Evolutionary conservation across 805 yeast species (phyloP), one percentile per base, ranked within the genome.

Genomic region (Nakazawaea siamensis): DNA sequence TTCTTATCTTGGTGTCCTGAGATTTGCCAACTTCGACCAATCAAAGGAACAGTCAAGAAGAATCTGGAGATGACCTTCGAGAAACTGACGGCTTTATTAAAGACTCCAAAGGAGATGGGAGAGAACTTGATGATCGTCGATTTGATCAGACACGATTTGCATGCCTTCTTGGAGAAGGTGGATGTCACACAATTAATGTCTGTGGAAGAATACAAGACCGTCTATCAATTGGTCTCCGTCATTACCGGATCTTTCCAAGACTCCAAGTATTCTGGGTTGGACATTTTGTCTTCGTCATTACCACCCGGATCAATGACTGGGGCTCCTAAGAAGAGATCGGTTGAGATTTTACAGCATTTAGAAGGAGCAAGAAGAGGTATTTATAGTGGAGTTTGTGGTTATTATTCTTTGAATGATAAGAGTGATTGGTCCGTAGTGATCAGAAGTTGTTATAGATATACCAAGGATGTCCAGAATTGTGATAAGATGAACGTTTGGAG

Each of bases 251-350:
- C 61, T 15, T 55, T 79, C 18, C 43, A 47, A 11, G 44, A 41
- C 13, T 29, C 40, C 2, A 34, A 45, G 19, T 76, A 68, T 44
- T 60, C 68, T 10, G 98, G 97, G 0, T 60, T 88, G 17, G 97
- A 92, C 52, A 62, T 90, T 2, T 64, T 92, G 10, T 70, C 75
- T 15, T 74, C 74, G 40, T 76, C 95, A 0, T 61, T 94, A 24
- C 98, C 99, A 3, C 96, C 99, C 0, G 99, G 99, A 0, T 90
- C 97, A 1, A 92, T 92, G 99, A 92, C 99, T 0, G 99, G 99
- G 3, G 99, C 99, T 0, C 99, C 99, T 2, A 92, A 92, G 60
- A 82, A 80, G 47, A 69, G 95, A 40, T 85, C 96, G 0, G 94
- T 92, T 5, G 92, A 90, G 54, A 54, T 94, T 4, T 62, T 92